Base-by-base conservation (phyloP, 2,329 filamentous ascomycete genomes). In the Coniochaeta prunicola region DNA sequence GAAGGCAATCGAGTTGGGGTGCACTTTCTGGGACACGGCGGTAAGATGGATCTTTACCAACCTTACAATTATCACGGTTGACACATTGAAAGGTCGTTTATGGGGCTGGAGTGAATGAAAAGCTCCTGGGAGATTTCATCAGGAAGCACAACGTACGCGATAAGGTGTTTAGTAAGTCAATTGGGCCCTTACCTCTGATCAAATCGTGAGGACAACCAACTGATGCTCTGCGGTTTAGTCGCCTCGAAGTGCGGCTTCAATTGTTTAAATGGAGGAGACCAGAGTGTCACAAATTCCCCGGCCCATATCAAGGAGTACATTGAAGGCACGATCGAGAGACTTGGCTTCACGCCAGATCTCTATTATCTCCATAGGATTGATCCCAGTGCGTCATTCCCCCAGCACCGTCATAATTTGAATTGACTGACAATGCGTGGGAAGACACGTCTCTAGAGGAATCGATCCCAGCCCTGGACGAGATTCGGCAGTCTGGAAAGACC, bases 71-170 rank as follows among this genome's bases (percentile, higher is more conserved):
- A n/a, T n/a, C n/a, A n/a, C n/a, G n/a, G 17, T n/a, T 38, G 36
- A 38, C 36, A 4, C 15, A n/a, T n/a, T 26, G 5, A 15, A 38
- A 78, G 76, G 76, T 80, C 24, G 70, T 74, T 4, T 80, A 80
- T 59, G 64, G 70, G 64, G 71, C 73, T 1, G 77, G 77, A 36
- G 71, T 78, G 13, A 80, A 81, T 55, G 78, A 80, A 58, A 79
- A 77, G 65, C 71, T 80, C 0, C 66, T 80, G 0, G 78, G 77
- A 3, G 76, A 79, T 33, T 80, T 80, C 60, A 79, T 80, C 60
- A 65, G 73, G 26, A 80, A 80, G 63, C 77, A 80, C 65, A 77
- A 80, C 55, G 69, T 77, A 10, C 75, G 78, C 1, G 77, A 80
- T 58, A 79, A 80, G 61, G 40, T 80, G n/a, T 80, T 80, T 61